A percentile compares a stretch with the other conserved stretches of the same genome.
Conservation (phyloP, 768 basidiomycete genomes). For the Naematelia encephala region DNA sequence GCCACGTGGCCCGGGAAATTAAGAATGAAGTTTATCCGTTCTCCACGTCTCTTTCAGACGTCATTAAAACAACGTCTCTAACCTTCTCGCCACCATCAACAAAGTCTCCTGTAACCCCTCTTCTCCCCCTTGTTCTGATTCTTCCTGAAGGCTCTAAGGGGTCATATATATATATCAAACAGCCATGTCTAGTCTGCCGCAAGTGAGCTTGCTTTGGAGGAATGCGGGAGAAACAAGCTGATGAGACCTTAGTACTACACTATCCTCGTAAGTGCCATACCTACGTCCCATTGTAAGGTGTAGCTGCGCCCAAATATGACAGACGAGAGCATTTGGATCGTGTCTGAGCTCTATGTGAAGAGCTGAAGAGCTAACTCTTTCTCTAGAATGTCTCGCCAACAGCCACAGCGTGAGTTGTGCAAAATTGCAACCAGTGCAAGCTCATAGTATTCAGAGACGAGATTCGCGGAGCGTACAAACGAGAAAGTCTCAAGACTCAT, state of each 20-base stretch:
- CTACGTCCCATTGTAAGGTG: no score
- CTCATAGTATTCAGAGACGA: slow-evolving; percentile 31
- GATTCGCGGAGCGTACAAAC: slow-evolving; percentile 47
- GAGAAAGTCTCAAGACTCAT: slow-evolving; percentile 65
- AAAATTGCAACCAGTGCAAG: neutral
- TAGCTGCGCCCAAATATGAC: no score
- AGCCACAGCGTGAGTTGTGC: slow-evolving; percentile 31
- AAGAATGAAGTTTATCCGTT: neutral
- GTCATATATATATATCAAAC: neutral
- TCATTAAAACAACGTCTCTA: neutral
- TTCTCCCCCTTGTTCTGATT: no score
- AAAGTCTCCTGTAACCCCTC: neutral
- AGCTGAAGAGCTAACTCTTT: slow-evolving; percentile 1
- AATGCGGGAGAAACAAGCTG: slow-evolving; percentile 6
- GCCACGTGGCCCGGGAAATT: slow-evolving; percentile 5
- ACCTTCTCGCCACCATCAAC: neutral
- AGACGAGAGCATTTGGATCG: no score
- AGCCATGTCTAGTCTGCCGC: slow-evolving; percentile 34
- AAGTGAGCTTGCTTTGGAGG: slow-evolving; percentile 20
- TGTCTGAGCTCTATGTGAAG: neutral
- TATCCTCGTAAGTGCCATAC: slow-evolving; percentile 34
- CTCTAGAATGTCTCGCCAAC: slow-evolving; percentile 33
- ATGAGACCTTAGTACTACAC: slow-evolving; percentile 32
- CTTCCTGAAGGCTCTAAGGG: no score
- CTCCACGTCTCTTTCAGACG: slow-evolving; percentile 11